Base-by-base conservation (phyloP, 257 asterid species). In the Perilla frutescens region DNA sequence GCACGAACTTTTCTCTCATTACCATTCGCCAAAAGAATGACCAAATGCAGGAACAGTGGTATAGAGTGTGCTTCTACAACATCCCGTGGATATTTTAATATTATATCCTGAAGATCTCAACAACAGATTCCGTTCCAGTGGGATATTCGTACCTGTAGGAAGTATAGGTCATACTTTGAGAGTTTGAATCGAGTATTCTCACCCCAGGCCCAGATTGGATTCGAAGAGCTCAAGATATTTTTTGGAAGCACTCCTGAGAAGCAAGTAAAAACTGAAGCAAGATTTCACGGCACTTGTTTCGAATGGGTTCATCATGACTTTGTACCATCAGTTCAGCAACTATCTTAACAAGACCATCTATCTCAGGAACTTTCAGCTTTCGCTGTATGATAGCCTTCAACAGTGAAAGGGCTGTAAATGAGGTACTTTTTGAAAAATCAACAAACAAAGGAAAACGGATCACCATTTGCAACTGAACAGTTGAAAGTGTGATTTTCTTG, bases 71-170 rank as follows among this genome's bases (percentile, higher is more conserved):
- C 86, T 58, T 94, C 96, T 13, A 91, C 56, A 41, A 67, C 66
- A 7, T 70, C 74, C 56, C 20, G 76, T 4, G 96, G 96, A 79
- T 91, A 88, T 79, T 90, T 94, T 83, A 78, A 68, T 80, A 94
- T 87, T 70, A 94, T 85, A 56, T 86, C 89, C 83, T 87, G 93
- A 54, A 91, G 85, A 94, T 94, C 86, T 94, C 97, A 65, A 94
- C 97, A 62, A 90, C 88, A 62, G 97, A 82, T 84, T 91, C 97
- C 77, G 96, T 88, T 58, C 99, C 99, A 79, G 87, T 79, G 65
- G 97, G 64, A 85, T 91, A 93, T 76, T 90, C 90, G 57, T 94
- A 94, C 58, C 99, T 94, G 89, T 68, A 78, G 66, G 39, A 62
- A 50, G 78, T 29, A 60, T 45, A 51, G 44, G 31, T 70, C 70